phyloP scores from a whole-genome alignment of 2,329 filamentous ascomycete genomes.

The Exophiala calicioides region DNA sequence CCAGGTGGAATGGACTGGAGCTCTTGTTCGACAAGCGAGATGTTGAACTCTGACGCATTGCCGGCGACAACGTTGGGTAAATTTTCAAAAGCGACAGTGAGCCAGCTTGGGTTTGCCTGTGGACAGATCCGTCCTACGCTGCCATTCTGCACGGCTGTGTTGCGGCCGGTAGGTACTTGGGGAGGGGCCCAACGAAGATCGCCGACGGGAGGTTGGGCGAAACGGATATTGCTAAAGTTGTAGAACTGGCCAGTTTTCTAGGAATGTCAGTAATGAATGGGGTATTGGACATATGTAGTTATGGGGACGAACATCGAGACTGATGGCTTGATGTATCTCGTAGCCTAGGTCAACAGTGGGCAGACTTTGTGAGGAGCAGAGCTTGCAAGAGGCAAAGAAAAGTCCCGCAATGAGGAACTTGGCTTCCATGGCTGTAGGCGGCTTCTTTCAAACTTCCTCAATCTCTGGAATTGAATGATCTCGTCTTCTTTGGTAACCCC shows the following conservation, averaged over 20 bases:
- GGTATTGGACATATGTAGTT: neutral
- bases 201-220: slow-evolving; percentile 55
- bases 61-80: slow-evolving; percentile 35
- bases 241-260: slow-evolving; percentile 47
- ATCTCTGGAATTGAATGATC: too few species aligned
- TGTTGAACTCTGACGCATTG: slow-evolving; percentile 33
- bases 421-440: too few species aligned
- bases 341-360: slow-evolving; percentile 57
- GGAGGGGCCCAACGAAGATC: slow-evolving; percentile 54
- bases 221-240: slow-evolving; percentile 60
- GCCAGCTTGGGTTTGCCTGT: slow-evolving; percentile 51
- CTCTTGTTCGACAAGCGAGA: slow-evolving; percentile 31
- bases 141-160: slow-evolving; percentile 50
- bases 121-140: slow-evolving; percentile 46
- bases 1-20: slow-evolving; percentile 24
- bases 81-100: slow-evolving; percentile 36
- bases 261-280: neutral
- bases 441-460: too few species aligned
- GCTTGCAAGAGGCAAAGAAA: too few species aligned
- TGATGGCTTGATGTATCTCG: slow-evolving; percentile 50
- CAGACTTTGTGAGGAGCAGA: slow-evolving; percentile 21
- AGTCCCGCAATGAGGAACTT: too few species aligned
- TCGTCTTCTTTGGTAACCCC: too few species aligned
- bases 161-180: slow-evolving; percentile 44
- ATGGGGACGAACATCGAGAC: slow-evolving; percentile 25